A percentile compares a stretch with the other conserved stretches of the same genome.
Conservation (phyloP, 306 rosid species). For the Sesbania bispinosa region DNA sequence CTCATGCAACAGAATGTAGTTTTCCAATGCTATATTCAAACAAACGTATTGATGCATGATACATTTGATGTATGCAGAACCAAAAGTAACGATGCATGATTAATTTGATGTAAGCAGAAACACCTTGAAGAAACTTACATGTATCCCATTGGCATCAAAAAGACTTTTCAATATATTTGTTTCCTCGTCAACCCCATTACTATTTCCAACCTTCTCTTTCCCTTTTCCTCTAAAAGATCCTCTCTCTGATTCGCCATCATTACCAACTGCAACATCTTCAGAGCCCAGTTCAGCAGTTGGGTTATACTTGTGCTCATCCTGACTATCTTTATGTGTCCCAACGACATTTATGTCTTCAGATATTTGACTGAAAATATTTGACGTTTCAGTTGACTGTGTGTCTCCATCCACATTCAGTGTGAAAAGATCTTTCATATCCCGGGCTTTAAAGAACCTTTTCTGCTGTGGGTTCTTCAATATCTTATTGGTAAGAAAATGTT, state of each 20-base stretch:
- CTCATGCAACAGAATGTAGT: neutral
- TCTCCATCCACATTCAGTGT: slow-evolving; percentile 67
- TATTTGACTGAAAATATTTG: slow-evolving; percentile 71
- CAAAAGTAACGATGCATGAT: too few species aligned
- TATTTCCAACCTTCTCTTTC: slow-evolving; percentile 57
- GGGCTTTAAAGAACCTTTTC: slow-evolving; percentile 92
- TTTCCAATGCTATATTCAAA: slow-evolving; percentile 11
- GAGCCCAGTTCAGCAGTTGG: slow-evolving; percentile 23
- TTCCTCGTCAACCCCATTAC: slow-evolving; percentile 59
- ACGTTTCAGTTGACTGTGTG: slow-evolving; percentile 79
- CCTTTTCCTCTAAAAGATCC: slow-evolving; percentile 45
- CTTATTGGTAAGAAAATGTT: slow-evolving; percentile 93
- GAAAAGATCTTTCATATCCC: slow-evolving; percentile 98
- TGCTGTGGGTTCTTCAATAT: slow-evolving; percentile 95
- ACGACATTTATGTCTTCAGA: slow-evolving; percentile 64
- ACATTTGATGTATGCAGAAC: slow-evolving; percentile 15
- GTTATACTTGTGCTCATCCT: slow-evolving; percentile 31
- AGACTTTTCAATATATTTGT: slow-evolving; percentile 72
- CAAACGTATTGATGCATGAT: slow-evolving; percentile 3
- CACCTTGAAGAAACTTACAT: slow-evolving; percentile 53
- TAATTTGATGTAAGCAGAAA: slow-evolving; percentile 16
- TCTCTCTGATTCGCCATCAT: slow-evolving; percentile 31
- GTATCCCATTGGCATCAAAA: slow-evolving; percentile 82
- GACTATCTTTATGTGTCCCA: slow-evolving; percentile 51
- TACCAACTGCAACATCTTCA: slow-evolving; percentile 33